Base-by-base conservation (phyloP, 2,329 filamentous ascomycete species). In the Cytospora schulzeri region DNA sequence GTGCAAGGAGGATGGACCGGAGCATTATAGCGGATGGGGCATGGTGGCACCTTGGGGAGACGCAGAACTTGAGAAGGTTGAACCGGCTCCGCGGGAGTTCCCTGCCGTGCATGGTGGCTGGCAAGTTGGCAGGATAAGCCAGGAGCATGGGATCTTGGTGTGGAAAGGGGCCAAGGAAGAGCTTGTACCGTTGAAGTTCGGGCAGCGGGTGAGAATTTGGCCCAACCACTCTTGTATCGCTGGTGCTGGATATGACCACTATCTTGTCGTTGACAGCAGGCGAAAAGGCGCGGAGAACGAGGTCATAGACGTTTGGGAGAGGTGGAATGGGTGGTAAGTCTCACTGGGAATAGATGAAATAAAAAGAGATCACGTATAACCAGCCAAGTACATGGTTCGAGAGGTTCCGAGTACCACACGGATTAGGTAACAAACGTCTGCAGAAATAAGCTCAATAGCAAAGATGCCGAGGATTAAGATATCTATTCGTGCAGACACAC, bases 211-310 rank as follows among this genome's bases (percentile, higher is more conserved):
- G 29, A 80, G 86, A 64, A 78, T 94, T 9, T 93, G 89, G 87
- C 91, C 91, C 0, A 94, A 94, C 70, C 91, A 95, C 77, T 87
- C 91, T 41, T 95, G 91, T 73, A 89, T 94, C 69, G 85, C 91
- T 1, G 88, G 89, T 0, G 88, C 87, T 0, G 85, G 85, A 31
- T 91, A 88, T 76, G 86, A 83, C 1, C 91, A 86, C 82, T 95
- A 92, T 76, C 77, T 92, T 24, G 78, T 94, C 38, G 86, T 93
- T 2, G 91, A 94, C 75, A 86, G 85, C 31, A 79, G 83, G 58
- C 76, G 74, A 19, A 76, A 79, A 60, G 82, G 80, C 0, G 78
- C 79, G 26, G 82, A 85, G 69, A 81, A 88, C 65, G 82, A 85
- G 70, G 81, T 91, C 66, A 80, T 91, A n/a, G 91, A 94, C 79